A percentile compares a stretch with the other conserved stretches of the same genome.
Conservation (phyloP, 495 filamentous ascomycete species). For the Lasiosphaeria hispida region DNA sequence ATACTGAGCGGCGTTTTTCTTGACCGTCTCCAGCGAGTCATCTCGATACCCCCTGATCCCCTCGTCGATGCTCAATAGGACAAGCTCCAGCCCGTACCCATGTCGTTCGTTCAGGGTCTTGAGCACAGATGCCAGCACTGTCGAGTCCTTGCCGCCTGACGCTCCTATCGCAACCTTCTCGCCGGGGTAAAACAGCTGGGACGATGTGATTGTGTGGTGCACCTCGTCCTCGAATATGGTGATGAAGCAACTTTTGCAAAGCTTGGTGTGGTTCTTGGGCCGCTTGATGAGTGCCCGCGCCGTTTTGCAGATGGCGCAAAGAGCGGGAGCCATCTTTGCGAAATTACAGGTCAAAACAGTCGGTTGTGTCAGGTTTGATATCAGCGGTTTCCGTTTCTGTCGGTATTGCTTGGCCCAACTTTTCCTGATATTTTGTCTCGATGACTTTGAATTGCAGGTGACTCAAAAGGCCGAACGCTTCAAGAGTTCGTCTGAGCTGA, state of each 20-base stretch:
- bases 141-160: constrained; percentile 96
- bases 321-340: constrained; percentile 46
- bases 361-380: neutral
- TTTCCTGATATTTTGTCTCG: too few relatives aligned
- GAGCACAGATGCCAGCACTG: constrained; percentile 88
- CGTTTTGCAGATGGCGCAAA: constrained; percentile 72
- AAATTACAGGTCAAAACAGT: neutral
- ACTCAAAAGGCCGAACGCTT: too few relatives aligned
- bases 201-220: constrained; percentile 82
- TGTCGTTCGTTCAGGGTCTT: constrained; percentile 92
- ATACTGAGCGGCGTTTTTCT: constrained; percentile 87
- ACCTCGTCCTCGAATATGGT: constrained; percentile 86
- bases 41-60: constrained; percentile 96
- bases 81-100: constrained; percentile 79
- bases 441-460: too few relatives aligned
- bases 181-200: constrained; percentile 74
- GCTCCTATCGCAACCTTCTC: constrained; percentile 93
- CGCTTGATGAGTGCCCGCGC: constrained; percentile 84
- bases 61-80: constrained; percentile 91
- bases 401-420: too few relatives aligned
- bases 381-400: neutral
- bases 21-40: constrained; percentile 92
- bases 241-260: constrained; percentile 88
- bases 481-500: too few relatives aligned
- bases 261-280: constrained; percentile 88